phyloP scores from a whole-genome alignment of 495 filamentous ascomycete species.

The Barbatosphaeria neglecta region DNA sequence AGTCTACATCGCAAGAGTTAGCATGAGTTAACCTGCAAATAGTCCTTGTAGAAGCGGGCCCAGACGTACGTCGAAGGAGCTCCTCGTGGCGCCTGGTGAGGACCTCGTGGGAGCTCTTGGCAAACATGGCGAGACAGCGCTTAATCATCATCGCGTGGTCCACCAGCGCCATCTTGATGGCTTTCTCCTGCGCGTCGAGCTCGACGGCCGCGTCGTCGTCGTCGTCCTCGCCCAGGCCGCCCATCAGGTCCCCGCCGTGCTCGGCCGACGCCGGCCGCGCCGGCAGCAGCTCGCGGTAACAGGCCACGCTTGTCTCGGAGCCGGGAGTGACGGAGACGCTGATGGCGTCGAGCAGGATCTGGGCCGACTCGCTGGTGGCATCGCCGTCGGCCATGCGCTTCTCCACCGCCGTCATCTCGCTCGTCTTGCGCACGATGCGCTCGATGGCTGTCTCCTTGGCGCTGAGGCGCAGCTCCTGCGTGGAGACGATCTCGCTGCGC shows the following conservation, averaged over 20 bases:
- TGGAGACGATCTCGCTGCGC: conserved; percentile 68
- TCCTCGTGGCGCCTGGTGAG: conserved; percentile 29
- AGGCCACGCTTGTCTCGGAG: conserved; percentile 58
- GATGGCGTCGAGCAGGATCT: conserved; percentile 59
- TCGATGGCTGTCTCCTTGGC: conserved; percentile 84
- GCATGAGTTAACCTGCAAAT: neutral
- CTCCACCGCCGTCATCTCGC: conserved; percentile 66
- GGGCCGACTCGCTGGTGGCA: conserved; percentile 42
- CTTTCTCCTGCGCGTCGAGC: conserved; percentile 62
- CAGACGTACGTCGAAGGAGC: conserved; percentile 40
- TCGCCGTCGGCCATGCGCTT: conserved; percentile 66
- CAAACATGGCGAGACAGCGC: conserved; percentile 61
- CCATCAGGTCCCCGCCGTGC: conserved; percentile 35
- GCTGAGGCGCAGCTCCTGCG: conserved; percentile 49
- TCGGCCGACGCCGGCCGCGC: conserved; percentile 26
- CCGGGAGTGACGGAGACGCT: conserved; percentile 56
- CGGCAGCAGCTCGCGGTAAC: conserved; percentile 65
- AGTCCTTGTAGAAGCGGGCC: conserved; percentile 11
- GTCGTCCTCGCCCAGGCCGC: conserved; percentile 31
- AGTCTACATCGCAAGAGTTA: conserved; percentile 32
- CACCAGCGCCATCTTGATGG: conserved; percentile 72
- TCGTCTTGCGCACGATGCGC: conserved; percentile 80
- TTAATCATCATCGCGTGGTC: conserved; percentile 85
- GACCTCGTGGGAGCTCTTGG: conserved; percentile 44
- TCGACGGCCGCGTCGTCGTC: conserved; percentile 37